Evolutionary conservation across 768 basidiomycete species (phyloP), one percentile per base, ranked within the genome.

Genomic region (Macrolepiota albuminosa): DNA sequence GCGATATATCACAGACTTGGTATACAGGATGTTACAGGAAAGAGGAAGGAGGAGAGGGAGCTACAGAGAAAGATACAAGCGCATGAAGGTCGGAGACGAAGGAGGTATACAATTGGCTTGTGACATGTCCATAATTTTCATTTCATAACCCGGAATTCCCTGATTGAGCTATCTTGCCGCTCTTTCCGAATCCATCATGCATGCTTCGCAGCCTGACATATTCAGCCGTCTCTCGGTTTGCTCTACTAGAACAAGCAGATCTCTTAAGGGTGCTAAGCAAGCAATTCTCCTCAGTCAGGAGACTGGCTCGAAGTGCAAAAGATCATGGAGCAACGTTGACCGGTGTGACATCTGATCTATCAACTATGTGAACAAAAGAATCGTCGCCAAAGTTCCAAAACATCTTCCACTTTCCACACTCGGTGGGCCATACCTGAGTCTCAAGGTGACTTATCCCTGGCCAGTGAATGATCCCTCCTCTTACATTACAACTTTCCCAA

Each of bases 111-210:
- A 64, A 54, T 54, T 52, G 45, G 58, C 67, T 43, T 61, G 62
- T 62, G 66, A 70, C 67, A 64, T 63, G 62, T 60, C 43, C 36
- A 56, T 63, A 64, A 64, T 62, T 67, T 64, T 66, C 61, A 56
- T 62, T 36, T 54, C 26, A 54, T 37, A 63, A 61, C 58, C 61
- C 64, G 55, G 63, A 58, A 34, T 63, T 67, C 49, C 64, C 67
- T 59, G 60, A 63, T 64, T 61, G 46, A 62, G 68, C 54, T 58
- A 59, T 57, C 64, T 67, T 53, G 47, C 63, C 60, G 58, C 31
- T 42, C 51, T 51, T 54, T 45, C 54, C 40, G 42, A n/a, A 42
- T 54, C 40, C 54, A 54, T 54, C 54, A 42, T 42, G 53, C 37
- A 37, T 51, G 60, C 60, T 51, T 53, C 46, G 16, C 47, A 16